These are phyloP conservation scores for Veloboletus limbatus DNA, from an alignment of 1,284 basidiomycete genomes.

Conservation along the genomic window DNA sequence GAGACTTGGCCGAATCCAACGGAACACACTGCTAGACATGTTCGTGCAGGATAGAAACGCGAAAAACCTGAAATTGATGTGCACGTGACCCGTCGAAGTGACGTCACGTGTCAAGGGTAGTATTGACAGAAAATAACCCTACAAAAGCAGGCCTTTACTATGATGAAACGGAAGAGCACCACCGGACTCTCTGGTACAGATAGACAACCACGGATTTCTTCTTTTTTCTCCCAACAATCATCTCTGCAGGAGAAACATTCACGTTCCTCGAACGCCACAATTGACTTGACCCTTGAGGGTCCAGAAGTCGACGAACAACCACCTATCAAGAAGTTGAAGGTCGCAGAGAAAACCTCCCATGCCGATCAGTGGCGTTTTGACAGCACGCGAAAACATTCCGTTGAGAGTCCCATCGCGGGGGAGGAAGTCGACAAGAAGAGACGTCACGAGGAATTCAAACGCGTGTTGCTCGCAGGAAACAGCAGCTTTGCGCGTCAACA, in stretches of 20 bases:
- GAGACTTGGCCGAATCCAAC: conserved; percentile 5
- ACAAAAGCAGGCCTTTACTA: no score
- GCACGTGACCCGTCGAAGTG: conserved; percentile 28
- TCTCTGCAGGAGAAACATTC: conserved; percentile 32
- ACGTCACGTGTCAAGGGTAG: conserved; percentile 11
- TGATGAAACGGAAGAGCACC: conserved; percentile 26
- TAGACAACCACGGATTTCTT: conserved; percentile 50
- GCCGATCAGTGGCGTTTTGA: conserved; percentile 40
- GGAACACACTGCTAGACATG: conserved; percentile 17
- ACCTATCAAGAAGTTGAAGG: conserved; percentile 38
- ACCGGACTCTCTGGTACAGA: not conserved
- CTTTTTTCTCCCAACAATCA: conserved; percentile 48
- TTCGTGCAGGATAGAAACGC: not conserved
- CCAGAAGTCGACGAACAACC: conserved; percentile 35
- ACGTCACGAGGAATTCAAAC: conserved; percentile 53
- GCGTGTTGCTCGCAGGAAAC: conserved; percentile 50
- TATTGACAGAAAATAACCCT: no score
- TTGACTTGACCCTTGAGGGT: conserved; percentile 55
- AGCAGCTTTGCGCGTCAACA: conserved; percentile 30
- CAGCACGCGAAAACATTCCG: conserved; percentile 24
- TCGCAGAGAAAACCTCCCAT: conserved; percentile 7
- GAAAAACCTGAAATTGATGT: conserved; percentile 4
- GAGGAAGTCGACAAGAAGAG: conserved; percentile 16
- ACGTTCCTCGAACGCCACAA: conserved; percentile 34
- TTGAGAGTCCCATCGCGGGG: conserved; percentile 11